Evolutionary conservation across 2,329 filamentous ascomycete species (phyloP).

Genomic region (Pleoardoris graminearum): DNA sequence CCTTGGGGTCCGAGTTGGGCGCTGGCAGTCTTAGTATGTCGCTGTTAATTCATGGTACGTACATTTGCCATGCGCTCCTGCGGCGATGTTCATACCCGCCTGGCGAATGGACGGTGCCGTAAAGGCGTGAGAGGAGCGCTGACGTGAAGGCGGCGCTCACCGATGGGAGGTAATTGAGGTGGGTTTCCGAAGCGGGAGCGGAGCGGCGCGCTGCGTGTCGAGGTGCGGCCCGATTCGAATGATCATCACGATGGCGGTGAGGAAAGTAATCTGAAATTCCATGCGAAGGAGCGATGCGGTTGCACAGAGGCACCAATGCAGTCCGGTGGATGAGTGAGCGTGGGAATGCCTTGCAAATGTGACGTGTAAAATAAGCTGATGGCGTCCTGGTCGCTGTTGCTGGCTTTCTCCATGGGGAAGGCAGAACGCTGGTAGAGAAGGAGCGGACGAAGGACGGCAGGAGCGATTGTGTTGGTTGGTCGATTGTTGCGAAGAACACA

Average conservation of each 20-base stretch:
- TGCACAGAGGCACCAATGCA: neutral
- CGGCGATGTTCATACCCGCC: neutral
- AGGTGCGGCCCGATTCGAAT: neutral
- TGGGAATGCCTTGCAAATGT: neutral
- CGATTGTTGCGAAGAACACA: neutral
- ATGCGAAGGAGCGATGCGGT: neutral
- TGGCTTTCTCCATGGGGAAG: neutral
- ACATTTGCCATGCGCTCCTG: neutral
- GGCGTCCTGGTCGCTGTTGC: neutral
- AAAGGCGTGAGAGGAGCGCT: neutral
- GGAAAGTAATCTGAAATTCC: neutral
- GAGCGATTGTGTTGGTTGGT: neutral
- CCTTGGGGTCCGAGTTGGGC: neutral
- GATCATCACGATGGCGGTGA: neutral
- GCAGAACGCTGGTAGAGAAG: neutral
- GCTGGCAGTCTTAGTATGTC: neutral
- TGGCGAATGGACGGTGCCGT: neutral
- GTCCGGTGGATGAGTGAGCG: neutral
- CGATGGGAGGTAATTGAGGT: neutral
- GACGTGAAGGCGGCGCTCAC: constrained; percentile 2
- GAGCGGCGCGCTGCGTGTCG: constrained; percentile 18
- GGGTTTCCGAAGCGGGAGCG: constrained; percentile 17
- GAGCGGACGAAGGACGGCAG: constrained; percentile 1
- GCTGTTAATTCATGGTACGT: neutral
- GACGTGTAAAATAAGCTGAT: constrained; percentile 1